Evolutionary conservation across 768 basidiomycete species (phyloP), one percentile per base, ranked within the genome.

Genomic region (Amanita molliuscula): DNA sequence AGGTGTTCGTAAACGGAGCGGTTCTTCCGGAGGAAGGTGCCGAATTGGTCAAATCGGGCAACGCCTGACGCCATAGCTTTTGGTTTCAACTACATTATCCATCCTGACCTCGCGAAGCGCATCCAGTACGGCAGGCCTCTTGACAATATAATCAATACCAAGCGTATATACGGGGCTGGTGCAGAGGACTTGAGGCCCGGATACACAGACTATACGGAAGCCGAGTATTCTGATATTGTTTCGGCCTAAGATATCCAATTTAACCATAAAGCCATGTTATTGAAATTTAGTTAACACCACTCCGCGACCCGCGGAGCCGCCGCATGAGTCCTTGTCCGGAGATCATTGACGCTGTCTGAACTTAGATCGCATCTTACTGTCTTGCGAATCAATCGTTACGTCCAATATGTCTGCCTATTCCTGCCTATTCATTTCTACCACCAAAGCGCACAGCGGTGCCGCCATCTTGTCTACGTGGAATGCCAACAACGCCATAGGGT

Each of bases 401-500:
- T 75, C 29, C 73, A 73, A 55, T 82, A 82, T 52, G 76, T 64
- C 11, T 74, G 74, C 13, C 66, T 82, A 3, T 82, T 81, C n/a
- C n/a, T n/a, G n/a, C n/a, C n/a, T n/a, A n/a, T n/a, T n/a, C 67
- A 64, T 82, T 45, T 71, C 71, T 4, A 66, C 81, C 18, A 58
- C 73, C 0, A 78, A 79, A 13, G 65, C 71, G 1, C 81, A 82
- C 59, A 63, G 71, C n/a, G 60, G 68, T 1, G 77, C 74, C 3
- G 78, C 80, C 1, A 67, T 78, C 0, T 60, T 79, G 26, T 69
- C 69, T 2, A 76, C 80, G 0, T 84, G 82, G 82, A 63, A 67
- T 47, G 73, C 80, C 9, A 82, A 83, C 62, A 83, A 82, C 64
- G 68, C 75, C 6, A 68, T 81, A 21, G 71, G 72, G 1, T 76